Evolutionary conservation across 108 stramenopile species (phyloP).

Genomic region (Nitzschia sp.): DNA sequence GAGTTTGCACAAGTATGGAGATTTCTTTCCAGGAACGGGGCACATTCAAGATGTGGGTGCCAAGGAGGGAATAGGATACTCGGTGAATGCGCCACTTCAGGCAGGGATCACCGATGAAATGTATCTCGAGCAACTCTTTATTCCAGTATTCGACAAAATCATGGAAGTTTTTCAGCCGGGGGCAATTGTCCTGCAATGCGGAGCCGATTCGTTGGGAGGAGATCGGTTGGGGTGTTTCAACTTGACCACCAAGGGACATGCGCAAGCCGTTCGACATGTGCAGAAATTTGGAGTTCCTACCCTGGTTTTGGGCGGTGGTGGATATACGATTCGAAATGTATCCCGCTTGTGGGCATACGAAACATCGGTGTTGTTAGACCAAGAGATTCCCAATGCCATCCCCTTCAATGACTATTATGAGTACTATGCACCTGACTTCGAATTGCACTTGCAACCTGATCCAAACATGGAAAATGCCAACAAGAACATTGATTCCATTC

Average conservation of each 20-base stretch:
- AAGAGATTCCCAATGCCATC: conserved; percentile 86
- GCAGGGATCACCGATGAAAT: conserved; percentile 95
- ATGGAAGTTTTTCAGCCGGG: conserved; percentile 97
- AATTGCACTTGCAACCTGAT: conserved; percentile 93
- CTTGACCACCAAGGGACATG: conserved; percentile 93
- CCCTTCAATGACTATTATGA: conserved; percentile 99
- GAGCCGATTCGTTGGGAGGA: conserved; percentile 97
- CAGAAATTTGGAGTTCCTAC: conserved; percentile 93
- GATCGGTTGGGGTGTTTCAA: conserved; percentile 99
- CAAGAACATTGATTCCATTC: conserved; percentile 66
- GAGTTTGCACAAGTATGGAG: conserved; percentile 99
- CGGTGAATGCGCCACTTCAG: conserved; percentile 96
- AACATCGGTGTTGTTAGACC: conserved; percentile 85
- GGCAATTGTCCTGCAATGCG: conserved; percentile 98
- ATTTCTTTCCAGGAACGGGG: conserved; percentile 99
- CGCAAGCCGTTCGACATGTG: conserved; percentile 87
- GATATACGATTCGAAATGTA: conserved; percentile 99
- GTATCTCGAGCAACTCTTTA: conserved; percentile 89
- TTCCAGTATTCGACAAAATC: conserved; percentile 94
- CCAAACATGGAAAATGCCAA: conserved; percentile 86
- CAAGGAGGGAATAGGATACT: conserved; percentile 93
- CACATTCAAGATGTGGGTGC: conserved; percentile 95
- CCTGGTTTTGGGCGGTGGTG: conserved; percentile 97
- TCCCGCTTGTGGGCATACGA: conserved; percentile 98
- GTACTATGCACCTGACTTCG: conserved; percentile 98